Conservation (phyloP, 495 filamentous ascomycete species). For the Xylaria intraflava region DNA sequence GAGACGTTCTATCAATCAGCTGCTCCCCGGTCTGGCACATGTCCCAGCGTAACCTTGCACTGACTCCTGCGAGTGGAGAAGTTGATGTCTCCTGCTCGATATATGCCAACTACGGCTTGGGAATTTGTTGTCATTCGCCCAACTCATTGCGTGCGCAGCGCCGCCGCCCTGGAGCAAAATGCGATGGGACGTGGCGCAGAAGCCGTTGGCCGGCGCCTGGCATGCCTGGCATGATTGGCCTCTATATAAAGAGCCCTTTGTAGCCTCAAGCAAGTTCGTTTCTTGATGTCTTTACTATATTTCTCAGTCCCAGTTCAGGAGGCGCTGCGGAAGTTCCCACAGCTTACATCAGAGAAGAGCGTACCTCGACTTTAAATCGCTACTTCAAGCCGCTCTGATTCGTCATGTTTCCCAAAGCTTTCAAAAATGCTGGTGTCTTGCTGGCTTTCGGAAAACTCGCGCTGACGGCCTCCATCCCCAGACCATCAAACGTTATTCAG, state of each 20-base stretch:
- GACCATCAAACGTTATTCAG: slow-evolving; percentile 10
- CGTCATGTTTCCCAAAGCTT: not conserved
- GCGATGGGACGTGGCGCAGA: not conserved
- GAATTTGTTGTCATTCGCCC: too few relatives aligned
- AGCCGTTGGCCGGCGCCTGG: not conserved
- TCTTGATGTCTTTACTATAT: not conserved
- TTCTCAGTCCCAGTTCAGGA: not conserved
- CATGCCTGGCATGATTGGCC: not conserved
- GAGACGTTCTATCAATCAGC: too few relatives aligned
- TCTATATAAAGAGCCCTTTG: not conserved
- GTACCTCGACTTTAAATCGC: not conserved
- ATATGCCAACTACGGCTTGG: too few relatives aligned
- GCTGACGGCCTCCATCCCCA: slow-evolving; percentile 9
- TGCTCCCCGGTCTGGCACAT: too few relatives aligned
- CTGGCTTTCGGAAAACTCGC: slow-evolving; percentile 7
- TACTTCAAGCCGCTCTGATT: not conserved
- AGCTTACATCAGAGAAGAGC: not conserved
- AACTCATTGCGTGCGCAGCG: not conserved
- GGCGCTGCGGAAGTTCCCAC: not conserved
- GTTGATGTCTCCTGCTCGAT: too few relatives aligned
- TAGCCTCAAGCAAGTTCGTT: not conserved
- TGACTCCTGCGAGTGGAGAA: too few relatives aligned
- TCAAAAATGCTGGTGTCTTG: not conserved
- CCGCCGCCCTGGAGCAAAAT: not conserved
- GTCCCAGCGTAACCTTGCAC: too few relatives aligned